Percentiles rank a stretch among this genome's conserved stretches.
phyloP scores from a whole-genome alignment of 140 eudicot species.

The Flaveria floridana region DNA sequence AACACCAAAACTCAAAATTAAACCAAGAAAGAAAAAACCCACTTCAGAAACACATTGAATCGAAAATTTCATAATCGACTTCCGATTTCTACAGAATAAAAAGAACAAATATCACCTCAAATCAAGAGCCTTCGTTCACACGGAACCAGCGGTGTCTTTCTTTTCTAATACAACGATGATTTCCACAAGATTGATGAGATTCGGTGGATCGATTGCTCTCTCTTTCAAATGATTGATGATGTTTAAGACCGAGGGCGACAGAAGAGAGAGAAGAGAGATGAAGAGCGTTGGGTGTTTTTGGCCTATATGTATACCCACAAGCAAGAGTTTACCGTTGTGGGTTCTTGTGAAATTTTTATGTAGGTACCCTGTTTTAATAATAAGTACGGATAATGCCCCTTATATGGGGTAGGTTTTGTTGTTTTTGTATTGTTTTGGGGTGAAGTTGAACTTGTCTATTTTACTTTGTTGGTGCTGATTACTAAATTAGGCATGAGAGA shows the following conservation, averaged over 20 bases:
- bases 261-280: constrained; percentile 23
- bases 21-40: constrained; percentile 20
- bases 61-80: neutral
- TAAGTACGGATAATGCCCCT: neutral
- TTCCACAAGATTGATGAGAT: constrained; percentile 27
- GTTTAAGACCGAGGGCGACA: constrained; percentile 27
- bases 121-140: constrained; percentile 23
- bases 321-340: constrained; percentile 44
- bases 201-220: constrained; percentile 26
- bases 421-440: constrained; percentile 20
- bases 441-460: neutral
- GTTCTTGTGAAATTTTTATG: constrained; percentile 25
- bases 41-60: constrained; percentile 19
- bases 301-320: constrained; percentile 27
- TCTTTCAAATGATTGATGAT: constrained; percentile 31
- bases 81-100: neutral
- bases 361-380: constrained; percentile 6
- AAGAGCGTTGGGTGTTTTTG: constrained; percentile 20
- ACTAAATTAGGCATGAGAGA: constrained; percentile 5
- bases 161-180: constrained; percentile 15
- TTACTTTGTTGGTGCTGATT: constrained; percentile 26
- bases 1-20: constrained; percentile 19
- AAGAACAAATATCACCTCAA: constrained; percentile 28
- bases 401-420: neutral
- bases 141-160: neutral